Evolutionary conservation across 805 yeast genomes (phyloP).

Genomic region (Naumovozyma baii): DNA sequence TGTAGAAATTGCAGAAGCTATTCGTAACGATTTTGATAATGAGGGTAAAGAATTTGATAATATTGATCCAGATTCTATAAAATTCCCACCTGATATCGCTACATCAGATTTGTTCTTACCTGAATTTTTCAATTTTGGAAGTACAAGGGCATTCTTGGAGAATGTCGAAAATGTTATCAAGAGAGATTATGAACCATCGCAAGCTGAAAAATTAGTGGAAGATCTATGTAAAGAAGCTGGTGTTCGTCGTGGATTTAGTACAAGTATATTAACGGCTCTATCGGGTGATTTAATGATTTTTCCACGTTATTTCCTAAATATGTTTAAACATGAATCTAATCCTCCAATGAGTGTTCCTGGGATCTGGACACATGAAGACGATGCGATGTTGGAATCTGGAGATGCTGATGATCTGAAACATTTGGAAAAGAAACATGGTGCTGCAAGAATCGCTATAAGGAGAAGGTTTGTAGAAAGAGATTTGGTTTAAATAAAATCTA

Average conservation of each 20-base stretch:
- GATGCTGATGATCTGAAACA: conserved; percentile 29
- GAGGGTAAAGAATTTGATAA: conserved; percentile 25
- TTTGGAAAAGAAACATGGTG: conserved; percentile 33
- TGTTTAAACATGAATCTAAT: conserved; percentile 33
- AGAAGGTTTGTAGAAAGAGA: conserved; percentile 32
- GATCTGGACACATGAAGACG: conserved; percentile 39
- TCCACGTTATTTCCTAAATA: conserved; percentile 34
- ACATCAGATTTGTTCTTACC: conserved; percentile 26
- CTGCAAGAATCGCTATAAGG: conserved; percentile 35
- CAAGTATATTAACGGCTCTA: conserved; percentile 34
- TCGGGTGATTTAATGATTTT: conserved; percentile 38
- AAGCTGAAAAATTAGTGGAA: conserved; percentile 36
- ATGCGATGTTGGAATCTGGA: conserved; percentile 28
- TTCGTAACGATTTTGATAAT: conserved; percentile 24
- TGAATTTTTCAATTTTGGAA: conserved; percentile 24
- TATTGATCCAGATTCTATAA: conserved; percentile 21
- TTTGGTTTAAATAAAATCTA: conserved; percentile 12
- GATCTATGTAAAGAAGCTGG: conserved; percentile 36
- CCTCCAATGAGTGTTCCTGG: conserved; percentile 38
- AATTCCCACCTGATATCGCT: conserved; percentile 30
- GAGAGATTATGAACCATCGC: conserved; percentile 34
- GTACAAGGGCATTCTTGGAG: conserved; percentile 26
- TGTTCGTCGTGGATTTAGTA: conserved; percentile 35
- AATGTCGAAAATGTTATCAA: conserved; percentile 33
- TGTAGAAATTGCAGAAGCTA: conserved; percentile 28